Percentiles rank a stretch among this genome's conserved stretches.
These are phyloP conservation scores for Osmanthus fragrans DNA, from an alignment of 257 asterid genomes.

Conservation along the genomic window DNA sequence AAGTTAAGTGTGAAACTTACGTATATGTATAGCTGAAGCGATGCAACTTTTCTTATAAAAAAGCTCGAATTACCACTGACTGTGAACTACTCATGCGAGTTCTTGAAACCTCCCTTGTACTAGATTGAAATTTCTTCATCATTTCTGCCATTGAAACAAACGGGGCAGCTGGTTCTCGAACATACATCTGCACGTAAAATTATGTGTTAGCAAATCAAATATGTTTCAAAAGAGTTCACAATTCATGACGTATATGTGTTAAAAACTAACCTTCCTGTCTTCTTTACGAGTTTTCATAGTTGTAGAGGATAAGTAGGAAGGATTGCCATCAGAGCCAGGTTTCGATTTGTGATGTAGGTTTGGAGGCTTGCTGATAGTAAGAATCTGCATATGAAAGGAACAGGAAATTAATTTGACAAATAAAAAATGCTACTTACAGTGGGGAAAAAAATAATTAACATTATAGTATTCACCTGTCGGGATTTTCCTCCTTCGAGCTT, in stretches of 20 bases:
- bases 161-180: conserved; percentile 69
- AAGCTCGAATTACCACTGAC: conserved; percentile 45
- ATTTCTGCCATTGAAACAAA: conserved; percentile 90
- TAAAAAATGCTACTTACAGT: neutral
- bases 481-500: conserved; percentile 86
- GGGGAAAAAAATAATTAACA: neutral
- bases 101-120: conserved; percentile 66
- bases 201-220: conserved; percentile 14
- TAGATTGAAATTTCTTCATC: conserved; percentile 80
- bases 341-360: conserved; percentile 79
- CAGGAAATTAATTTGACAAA: neutral
- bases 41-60: neutral
- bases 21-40: neutral
- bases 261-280: conserved; percentile 66
- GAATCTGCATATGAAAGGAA: conserved; percentile 51
- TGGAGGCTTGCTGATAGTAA: conserved; percentile 56
- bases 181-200: conserved; percentile 53
- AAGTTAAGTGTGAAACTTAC: neutral
- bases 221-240: neutral
- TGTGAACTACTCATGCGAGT: conserved; percentile 37
- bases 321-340: conserved; percentile 46
- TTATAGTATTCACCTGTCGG: conserved; percentile 51
- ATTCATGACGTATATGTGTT: neutral
- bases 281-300: conserved; percentile 59
- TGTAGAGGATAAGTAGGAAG: conserved; percentile 46